Evolutionary conservation across 495 filamentous ascomycete genomes (phyloP).

Genomic region (Gamarada debralockiae): DNA sequence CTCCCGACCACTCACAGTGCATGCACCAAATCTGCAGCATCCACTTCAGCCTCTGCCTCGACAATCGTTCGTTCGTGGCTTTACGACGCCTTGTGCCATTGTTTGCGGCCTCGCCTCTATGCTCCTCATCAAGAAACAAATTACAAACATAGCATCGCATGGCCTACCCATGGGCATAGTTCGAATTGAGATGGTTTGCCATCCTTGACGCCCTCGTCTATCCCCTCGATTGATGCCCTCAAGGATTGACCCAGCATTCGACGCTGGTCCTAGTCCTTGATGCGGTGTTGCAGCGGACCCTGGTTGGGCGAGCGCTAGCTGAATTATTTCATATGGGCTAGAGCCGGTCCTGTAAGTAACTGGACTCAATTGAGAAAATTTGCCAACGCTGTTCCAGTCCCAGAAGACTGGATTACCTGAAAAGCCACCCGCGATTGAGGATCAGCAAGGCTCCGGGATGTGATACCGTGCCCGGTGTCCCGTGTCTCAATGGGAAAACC

Average conservation of each 20-base stretch:
- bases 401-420: conserved; percentile 7
- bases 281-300: background rate
- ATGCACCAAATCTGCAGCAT: no score
- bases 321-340: background rate
- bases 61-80: no score
- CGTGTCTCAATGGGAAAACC: background rate
- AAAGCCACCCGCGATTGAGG: conserved; percentile 8
- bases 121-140: no score
- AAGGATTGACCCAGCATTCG: background rate
- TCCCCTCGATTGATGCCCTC: background rate
- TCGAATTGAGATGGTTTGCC: no score
- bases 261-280: background rate
- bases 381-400: background rate
- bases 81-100: no score
- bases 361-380: background rate
- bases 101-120: no score
- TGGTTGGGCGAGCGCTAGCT: background rate
- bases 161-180: no score
- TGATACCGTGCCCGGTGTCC: conserved; percentile 3
- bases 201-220: no score
- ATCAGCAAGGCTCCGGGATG: background rate
- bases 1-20: no score
- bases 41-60: no score
- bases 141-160: no score
- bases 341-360: background rate